phyloP scores from a whole-genome alignment of 805 yeast genomes.

The Spathaspora gorwiae region DNA sequence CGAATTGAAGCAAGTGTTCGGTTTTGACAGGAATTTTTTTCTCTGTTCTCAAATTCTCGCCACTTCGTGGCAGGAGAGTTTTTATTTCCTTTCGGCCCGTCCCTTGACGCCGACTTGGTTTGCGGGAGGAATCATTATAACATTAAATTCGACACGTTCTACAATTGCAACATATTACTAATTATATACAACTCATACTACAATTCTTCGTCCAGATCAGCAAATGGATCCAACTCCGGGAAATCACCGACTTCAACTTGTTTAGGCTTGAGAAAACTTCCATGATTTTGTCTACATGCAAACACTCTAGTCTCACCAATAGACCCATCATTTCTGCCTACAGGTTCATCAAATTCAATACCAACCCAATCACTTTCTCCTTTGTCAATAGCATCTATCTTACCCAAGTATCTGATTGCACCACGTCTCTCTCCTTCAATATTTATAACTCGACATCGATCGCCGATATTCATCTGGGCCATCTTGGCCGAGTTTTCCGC shows the following conservation, averaged over 20 bases:
- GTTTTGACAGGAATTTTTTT: too few relatives aligned
- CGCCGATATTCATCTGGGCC: slow-evolving; percentile 38
- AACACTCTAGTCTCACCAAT: slow-evolving; percentile 61
- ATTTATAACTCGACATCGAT: slow-evolving; percentile 49
- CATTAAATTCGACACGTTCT: too few relatives aligned
- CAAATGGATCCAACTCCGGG: slow-evolving; percentile 44
- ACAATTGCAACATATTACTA: too few relatives aligned
- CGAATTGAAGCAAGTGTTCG: too few relatives aligned
- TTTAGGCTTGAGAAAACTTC: slow-evolving; percentile 72
- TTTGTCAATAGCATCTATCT: slow-evolving; percentile 53
- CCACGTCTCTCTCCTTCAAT: slow-evolving; percentile 60
- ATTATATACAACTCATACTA: background rate
- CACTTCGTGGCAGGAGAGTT: too few relatives aligned
- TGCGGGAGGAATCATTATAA: too few relatives aligned
- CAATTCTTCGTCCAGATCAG: slow-evolving; percentile 35
- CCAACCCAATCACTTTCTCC: slow-evolving; percentile 69
- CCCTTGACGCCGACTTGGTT: too few relatives aligned
- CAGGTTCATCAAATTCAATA: slow-evolving; percentile 77
- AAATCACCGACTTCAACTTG: slow-evolving; percentile 68
- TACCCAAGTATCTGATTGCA: slow-evolving; percentile 64
- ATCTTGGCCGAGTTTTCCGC: slow-evolving; percentile 24
- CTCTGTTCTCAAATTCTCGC: too few relatives aligned
- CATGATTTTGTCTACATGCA: slow-evolving; percentile 53
- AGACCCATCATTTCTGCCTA: slow-evolving; percentile 81
- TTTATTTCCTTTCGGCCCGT: too few relatives aligned